Evolutionary conservation across 768 basidiomycete species (phyloP), one percentile per base, ranked within the genome.

Genomic region (Saitozyma podzolica): DNA sequence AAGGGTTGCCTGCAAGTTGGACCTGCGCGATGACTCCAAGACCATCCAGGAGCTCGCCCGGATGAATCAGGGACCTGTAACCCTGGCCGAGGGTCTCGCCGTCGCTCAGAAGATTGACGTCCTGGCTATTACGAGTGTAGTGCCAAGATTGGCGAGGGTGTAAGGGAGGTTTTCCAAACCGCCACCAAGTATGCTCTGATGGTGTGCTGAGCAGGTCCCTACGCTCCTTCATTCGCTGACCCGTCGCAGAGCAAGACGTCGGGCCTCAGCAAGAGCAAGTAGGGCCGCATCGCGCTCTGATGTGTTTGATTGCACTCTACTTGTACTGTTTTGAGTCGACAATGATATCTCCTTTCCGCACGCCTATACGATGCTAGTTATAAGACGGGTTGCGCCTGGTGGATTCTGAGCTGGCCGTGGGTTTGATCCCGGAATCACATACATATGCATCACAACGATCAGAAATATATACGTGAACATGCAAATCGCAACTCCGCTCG

Each of bases 1-100:
- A 76, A 89, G 98, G 61, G 94, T 99, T 67, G 96, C 92, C 14
- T 96, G 92, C 86, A 98, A 98, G 88, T 97, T 93, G 85, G 96
- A 99, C 82, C 86, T 99, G 64, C 84, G 95, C 80, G 88, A 90
- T 74, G 95, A 99, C 82, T 86, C 86, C 40, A 86, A 92, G 78
- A 92, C 94, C 53, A 89, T 95, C 58, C 92, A 96, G 64, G 92
- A 95, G 82, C 86, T 99, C 67, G 85, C 89, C 80, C 91, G 91
- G 87, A 93, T 91, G 62, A 89, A 86, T 78, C 95, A 97, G 83
- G 84, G 91, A 79, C 94, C 95, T 54, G 94, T 99, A 40, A 29
- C 66, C 8, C 71, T 61, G 19, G 60, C 61, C 9, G 68, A 98
- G 91, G 96, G 93, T 64, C 89, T 92, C 87, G 89, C 90, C 8